phyloP scores from a whole-genome alignment of 1,284 basidiomycete genomes.

The Vanrija sp. region DNA sequence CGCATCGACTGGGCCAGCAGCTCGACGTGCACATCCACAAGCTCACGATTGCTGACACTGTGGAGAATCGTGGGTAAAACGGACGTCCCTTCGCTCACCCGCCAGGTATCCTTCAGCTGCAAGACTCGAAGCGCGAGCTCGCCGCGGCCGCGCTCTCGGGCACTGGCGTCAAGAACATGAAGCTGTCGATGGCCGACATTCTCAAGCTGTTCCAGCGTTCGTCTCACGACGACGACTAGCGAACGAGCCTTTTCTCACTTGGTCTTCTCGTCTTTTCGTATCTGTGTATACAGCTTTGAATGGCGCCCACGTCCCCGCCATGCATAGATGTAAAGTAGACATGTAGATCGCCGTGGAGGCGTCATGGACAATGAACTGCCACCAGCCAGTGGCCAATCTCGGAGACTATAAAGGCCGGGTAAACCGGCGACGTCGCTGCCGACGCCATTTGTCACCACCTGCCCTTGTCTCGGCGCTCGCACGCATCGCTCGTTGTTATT shows the following conservation, averaged over 20 bases:
- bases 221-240: constrained; percentile 1
- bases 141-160: constrained; percentile 82
- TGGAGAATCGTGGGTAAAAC: constrained; percentile 65
- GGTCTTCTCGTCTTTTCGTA: too few relatives aligned
- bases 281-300: background rate
- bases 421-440: too few relatives aligned
- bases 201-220: constrained; percentile 50
- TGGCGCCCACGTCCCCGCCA: background rate
- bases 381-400: too few relatives aligned
- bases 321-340: background rate
- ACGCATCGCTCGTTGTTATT: background rate
- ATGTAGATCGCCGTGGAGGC: background rate
- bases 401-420: too few relatives aligned
- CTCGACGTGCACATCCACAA: constrained; percentile 89
- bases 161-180: constrained; percentile 77
- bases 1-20: constrained; percentile 80
- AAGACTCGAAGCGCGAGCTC: constrained; percentile 80
- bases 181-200: constrained; percentile 77
- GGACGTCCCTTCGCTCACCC: background rate
- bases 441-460: background rate
- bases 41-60: constrained; percentile 78
- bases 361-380: too few relatives aligned
- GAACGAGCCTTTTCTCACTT: too few relatives aligned
- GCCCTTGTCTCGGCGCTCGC: background rate
- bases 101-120: constrained; percentile 59